Evolutionary conservation across 805 yeast species (phyloP).

Genomic region (Tetrapisispora pingtungensis): DNA sequence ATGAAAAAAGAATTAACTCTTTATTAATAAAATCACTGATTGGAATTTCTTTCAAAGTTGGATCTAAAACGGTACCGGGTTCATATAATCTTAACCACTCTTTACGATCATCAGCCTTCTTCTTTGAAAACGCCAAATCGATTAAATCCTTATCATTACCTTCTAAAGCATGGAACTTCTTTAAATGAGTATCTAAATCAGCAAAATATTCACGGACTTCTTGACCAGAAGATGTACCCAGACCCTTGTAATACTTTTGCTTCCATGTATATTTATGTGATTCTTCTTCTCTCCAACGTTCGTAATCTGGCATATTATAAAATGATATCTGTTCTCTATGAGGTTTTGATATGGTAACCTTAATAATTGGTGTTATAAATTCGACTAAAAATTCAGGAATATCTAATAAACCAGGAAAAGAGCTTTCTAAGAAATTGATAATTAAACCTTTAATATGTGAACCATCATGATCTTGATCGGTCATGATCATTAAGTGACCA

Average conservation of each 20-base stretch:
- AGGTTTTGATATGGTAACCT: slow-evolving; percentile 67
- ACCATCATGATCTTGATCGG: slow-evolving; percentile 99
- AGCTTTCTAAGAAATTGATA: slow-evolving; percentile 83
- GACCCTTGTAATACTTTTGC: slow-evolving; percentile 94
- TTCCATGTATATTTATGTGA: slow-evolving; percentile 71
- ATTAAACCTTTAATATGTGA: slow-evolving; percentile 93
- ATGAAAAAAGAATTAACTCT: slow-evolving; percentile 85
- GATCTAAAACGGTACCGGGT: slow-evolving; percentile 89
- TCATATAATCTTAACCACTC: slow-evolving; percentile 88
- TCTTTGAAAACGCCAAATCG: slow-evolving; percentile 89
- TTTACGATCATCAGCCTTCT: slow-evolving; percentile 93
- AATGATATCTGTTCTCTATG: slow-evolving; percentile 56
- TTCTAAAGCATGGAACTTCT: slow-evolving; percentile 71
- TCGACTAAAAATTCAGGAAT: slow-evolving; percentile 89
- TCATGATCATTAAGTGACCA: slow-evolving; percentile 97
- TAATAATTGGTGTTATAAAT: slow-evolving; percentile 93
- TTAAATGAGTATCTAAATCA: slow-evolving; percentile 75
- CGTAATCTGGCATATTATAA: slow-evolving; percentile 93
- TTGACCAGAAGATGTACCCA: slow-evolving; percentile 81
- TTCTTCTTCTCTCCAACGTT: slow-evolving; percentile 80
- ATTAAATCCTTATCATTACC: slow-evolving; percentile 67
- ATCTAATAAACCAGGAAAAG: slow-evolving; percentile 86
- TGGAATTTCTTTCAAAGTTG: slow-evolving; percentile 64
- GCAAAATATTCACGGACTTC: slow-evolving; percentile 87
- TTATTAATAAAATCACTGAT: slow-evolving; percentile 90